Conservation (phyloP, 2,329 filamentous ascomycete genomes). For the Sporothrix humicola region DNA sequence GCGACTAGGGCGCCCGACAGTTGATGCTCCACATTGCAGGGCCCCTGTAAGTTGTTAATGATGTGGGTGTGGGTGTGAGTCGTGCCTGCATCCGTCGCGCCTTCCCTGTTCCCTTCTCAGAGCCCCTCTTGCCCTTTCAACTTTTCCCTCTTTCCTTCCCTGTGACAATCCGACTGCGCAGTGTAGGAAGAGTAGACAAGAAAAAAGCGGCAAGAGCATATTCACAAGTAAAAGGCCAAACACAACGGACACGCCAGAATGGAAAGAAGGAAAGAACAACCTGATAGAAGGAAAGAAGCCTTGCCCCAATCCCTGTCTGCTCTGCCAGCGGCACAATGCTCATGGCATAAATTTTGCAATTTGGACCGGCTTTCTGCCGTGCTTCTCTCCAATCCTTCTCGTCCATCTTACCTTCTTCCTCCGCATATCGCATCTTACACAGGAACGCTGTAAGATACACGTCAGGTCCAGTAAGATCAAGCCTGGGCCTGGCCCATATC, state of each 20-base stretch:
- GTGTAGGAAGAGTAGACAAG: no score
- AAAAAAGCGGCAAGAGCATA: neutral
- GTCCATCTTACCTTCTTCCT: neutral
- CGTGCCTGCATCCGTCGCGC: conserved; percentile 7
- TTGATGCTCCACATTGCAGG: neutral
- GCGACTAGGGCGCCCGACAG: neutral
- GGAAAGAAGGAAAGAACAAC: neutral
- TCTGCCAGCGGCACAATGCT: neutral
- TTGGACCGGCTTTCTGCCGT: neutral
- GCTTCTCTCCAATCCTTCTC: neutral
- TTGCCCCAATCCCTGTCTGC: neutral
- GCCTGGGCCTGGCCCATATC: neutral
- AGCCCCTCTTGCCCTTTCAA: neutral
- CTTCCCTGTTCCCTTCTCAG: neutral
- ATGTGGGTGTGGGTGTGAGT: neutral
- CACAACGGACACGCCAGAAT: neutral
- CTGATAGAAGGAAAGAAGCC: neutral
- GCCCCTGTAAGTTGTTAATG: neutral
- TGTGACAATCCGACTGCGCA: neutral
- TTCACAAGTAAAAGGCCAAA: neutral
- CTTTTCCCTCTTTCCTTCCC: neutral
- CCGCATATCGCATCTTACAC: neutral
- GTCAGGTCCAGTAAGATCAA: neutral
- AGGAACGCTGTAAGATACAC: neutral
- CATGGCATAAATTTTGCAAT: conserved; percentile 19